Conservation (phyloP, 192 early-diverging fungal genomes). For the Entrophospora sp. region DNA sequence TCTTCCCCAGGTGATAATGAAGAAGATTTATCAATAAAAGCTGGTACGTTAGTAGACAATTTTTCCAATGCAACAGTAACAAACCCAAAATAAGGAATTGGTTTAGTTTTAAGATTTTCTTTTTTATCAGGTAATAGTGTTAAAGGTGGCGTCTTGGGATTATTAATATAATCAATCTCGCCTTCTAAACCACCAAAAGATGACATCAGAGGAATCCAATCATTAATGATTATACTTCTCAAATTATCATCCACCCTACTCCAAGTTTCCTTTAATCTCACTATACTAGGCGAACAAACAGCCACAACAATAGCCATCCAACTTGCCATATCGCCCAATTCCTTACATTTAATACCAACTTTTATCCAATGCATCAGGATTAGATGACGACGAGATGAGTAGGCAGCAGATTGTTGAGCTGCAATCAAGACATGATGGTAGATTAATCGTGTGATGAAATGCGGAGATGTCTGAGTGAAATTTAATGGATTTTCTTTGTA, state of each 20-base stretch:
- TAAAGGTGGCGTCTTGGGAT: too few relatives aligned
- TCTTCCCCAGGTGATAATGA: not conserved
- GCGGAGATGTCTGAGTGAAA: slow-evolving; percentile 45
- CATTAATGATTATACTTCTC: slow-evolving; percentile 37
- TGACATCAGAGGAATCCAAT: slow-evolving; percentile 48
- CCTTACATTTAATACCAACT: slow-evolving; percentile 44
- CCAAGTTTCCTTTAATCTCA: slow-evolving; percentile 63
- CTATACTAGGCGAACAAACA: slow-evolving; percentile 54
- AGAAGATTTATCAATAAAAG: not conserved
- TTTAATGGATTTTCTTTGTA: slow-evolving; percentile 30
- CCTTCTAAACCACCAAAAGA: slow-evolving; percentile 33
- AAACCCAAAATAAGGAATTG: slow-evolving; percentile 56
- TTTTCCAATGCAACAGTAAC: slow-evolving; percentile 46
- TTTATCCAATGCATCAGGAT: slow-evolving; percentile 63
- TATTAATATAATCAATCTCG: slow-evolving; percentile 41
- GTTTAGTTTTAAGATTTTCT: slow-evolving; percentile 4
- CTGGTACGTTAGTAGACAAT: slow-evolving; percentile 30
- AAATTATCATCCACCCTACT: slow-evolving; percentile 43
- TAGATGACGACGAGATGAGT: slow-evolving; percentile 37
- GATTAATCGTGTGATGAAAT: slow-evolving; percentile 62
- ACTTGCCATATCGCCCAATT: slow-evolving; percentile 52
- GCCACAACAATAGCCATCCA: slow-evolving; percentile 62
- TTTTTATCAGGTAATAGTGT: slow-evolving; percentile 9
- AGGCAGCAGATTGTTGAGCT: slow-evolving; percentile 39
- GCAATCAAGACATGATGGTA: slow-evolving; percentile 57